phyloP scores from a whole-genome alignment of 495 filamentous ascomycete genomes.

The Tuber magnatum region DNA sequence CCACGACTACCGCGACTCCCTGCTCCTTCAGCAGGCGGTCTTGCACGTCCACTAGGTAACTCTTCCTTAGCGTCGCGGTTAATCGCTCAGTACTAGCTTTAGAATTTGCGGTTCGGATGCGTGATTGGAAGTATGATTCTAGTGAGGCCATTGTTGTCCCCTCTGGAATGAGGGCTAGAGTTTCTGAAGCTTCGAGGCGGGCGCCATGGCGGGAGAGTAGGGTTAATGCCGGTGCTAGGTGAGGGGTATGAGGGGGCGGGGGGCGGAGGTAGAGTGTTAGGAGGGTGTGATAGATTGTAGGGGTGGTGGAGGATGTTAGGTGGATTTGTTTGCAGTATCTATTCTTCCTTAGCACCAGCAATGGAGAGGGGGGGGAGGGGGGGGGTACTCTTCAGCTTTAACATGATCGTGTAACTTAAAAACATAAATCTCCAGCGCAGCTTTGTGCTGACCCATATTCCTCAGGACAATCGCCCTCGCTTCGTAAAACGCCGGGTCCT shows the following conservation, averaged over 20 bases:
- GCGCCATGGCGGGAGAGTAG: conserved; percentile 86
- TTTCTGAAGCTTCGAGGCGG: conserved; percentile 76
- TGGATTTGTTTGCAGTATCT: conserved; percentile 88
- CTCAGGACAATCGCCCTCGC: conserved; percentile 84
- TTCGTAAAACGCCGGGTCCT: conserved; percentile 82
- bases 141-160: conserved; percentile 68
- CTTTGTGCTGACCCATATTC: conserved; percentile 91
- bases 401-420: conserved; percentile 79
- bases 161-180: conserved; percentile 77
- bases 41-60: conserved; percentile 64
- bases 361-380: background rate
- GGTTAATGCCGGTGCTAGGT: conserved; percentile 72
- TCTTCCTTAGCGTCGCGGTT: conserved; percentile 64
- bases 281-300: conserved; percentile 82
- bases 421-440: conserved; percentile 91
- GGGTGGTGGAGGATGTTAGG: conserved; percentile 47
- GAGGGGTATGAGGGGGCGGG: conserved; percentile 62
- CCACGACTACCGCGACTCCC: conserved; percentile 70
- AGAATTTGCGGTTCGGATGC: conserved; percentile 79
- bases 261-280: conserved; percentile 85
- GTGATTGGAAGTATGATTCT: conserved; percentile 83
- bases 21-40: conserved; percentile 56
- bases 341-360: conserved; percentile 2
- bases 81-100: conserved; percentile 70
- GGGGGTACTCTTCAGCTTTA: conserved; percentile 79